A percentile compares a stretch with the other conserved stretches of the same genome.
These are phyloP conservation scores for Gynostemma pentaphyllum DNA, from an alignment of 306 rosid genomes.

Conservation along the genomic window DNA sequence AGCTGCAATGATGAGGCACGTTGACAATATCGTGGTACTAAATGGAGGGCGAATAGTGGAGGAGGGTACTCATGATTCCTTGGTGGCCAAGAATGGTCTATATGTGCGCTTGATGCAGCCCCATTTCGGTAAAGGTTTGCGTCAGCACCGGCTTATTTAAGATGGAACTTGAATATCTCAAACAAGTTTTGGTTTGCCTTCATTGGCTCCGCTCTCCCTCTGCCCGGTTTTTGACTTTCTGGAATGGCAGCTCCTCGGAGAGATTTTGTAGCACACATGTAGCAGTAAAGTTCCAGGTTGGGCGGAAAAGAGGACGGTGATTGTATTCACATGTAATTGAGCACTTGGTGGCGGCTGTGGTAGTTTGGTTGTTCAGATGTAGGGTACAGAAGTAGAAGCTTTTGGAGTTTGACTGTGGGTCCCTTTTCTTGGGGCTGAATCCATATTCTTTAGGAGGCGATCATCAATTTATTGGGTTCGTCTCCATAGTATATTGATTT, in stretches of 20 bases:
- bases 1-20: conserved; percentile 99
- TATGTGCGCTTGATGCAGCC: conserved; percentile 97
- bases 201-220: conserved; percentile 30
- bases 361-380: conserved; percentile 31
- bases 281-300: conserved; percentile 17
- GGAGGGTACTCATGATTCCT: conserved; percentile 74
- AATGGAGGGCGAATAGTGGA: conserved; percentile 98
- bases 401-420: conserved; percentile 39
- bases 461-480: conserved; percentile 26
- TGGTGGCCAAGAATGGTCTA: conserved; percentile 78
- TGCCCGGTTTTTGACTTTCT: conserved; percentile 26
- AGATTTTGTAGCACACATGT: conserved; percentile 12
- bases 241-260: conserved; percentile 23
- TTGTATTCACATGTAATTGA: conserved; percentile 17
- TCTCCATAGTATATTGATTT: conserved; percentile 59
- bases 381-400: conserved; percentile 42
- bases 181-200: conserved; percentile 25
- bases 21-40: conserved; percentile 94
- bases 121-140: conserved; percentile 89
- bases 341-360: conserved; percentile 31
- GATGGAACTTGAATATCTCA: conserved; percentile 15
- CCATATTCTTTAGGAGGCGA: conserved; percentile 84
- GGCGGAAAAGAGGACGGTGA: conserved; percentile 21
- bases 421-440: conserved; percentile 25
- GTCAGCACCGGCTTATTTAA: conserved; percentile 81